These are phyloP conservation scores for Mortierella sp. DNA, from an alignment of 371 early-diverging fungal genomes.

Conservation along the genomic window DNA sequence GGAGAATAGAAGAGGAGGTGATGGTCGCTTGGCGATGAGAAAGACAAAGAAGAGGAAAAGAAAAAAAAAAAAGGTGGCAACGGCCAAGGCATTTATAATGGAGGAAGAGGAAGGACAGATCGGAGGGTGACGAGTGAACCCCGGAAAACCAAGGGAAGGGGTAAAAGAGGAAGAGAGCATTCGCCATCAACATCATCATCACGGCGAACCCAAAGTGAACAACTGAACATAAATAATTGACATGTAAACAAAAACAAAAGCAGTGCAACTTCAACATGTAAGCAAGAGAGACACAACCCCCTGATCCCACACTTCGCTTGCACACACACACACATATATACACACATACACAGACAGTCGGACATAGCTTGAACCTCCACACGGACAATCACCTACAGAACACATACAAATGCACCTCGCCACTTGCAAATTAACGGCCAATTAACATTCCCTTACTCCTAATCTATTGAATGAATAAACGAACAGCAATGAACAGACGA, in stretches of 20 bases:
- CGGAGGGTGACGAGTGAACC: neutral
- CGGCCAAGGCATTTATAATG: neutral
- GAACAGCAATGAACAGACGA: neutral
- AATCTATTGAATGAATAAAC: neutral
- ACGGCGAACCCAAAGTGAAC: neutral
- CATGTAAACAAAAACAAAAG: conserved; percentile 1
- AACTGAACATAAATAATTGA: neutral
- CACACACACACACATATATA: neutral
- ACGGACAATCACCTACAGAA: neutral
- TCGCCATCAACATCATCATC: conserved; percentile 2
- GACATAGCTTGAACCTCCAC: neutral
- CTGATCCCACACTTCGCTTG: neutral
- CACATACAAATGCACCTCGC: neutral
- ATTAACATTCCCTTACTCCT: neutral
- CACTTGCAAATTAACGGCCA: neutral
- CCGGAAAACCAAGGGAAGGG: neutral
- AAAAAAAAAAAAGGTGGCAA: neutral
- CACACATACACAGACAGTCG: neutral
- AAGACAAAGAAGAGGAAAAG: neutral
- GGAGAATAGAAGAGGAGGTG: neutral
- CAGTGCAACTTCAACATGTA: neutral
- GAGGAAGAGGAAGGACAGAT: neutral
- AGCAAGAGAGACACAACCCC: neutral
- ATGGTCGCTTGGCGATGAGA: conserved; percentile 10
- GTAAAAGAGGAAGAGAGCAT: neutral